Percentiles rank a stretch among this genome's conserved stretches.
Evolutionary conservation across 176 grass and related monocot species (phyloP).

Genomic region (Echinochloa phyllopogon): DNA sequence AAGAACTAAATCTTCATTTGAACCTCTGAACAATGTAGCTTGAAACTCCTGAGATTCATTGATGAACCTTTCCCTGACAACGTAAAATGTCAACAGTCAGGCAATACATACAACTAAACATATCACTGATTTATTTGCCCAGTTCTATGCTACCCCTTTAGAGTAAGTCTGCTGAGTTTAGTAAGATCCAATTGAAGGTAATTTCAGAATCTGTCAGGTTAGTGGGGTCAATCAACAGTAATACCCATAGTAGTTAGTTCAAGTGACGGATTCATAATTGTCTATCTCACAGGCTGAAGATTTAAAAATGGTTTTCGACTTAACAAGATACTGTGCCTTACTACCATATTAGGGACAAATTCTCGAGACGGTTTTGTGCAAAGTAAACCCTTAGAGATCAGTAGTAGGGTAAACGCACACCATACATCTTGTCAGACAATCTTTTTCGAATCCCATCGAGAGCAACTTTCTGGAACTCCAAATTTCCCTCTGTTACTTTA

Average conservation of each 20-base stretch:
- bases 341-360: neutral
- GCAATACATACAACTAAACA: conserved; percentile 9
- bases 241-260: neutral
- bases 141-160: neutral
- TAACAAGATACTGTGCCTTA: conserved; percentile 18
- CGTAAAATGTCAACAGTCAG: conserved; percentile 30
- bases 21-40: conserved; percentile 43
- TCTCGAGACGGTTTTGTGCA: neutral
- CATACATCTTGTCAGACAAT: conserved; percentile 74
- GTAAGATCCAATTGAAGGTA: neutral
- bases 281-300: neutral
- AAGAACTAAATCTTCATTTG: conserved; percentile 51
- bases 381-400: conserved; percentile 17
- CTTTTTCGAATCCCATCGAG: conserved; percentile 55
- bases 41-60: conserved; percentile 64
- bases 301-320: neutral
- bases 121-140: neutral
- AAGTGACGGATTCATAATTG: conserved; percentile 10
- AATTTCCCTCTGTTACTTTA: conserved; percentile 59
- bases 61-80: conserved; percentile 76
- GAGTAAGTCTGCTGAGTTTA: conserved; percentile 4
- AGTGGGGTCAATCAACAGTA: neutral
- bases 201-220: neutral
- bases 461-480: conserved; percentile 64
- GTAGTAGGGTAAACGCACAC: conserved; percentile 28